Base-by-base conservation (phyloP, 306 rosid species). In the Quillaja saponaria region DNA sequence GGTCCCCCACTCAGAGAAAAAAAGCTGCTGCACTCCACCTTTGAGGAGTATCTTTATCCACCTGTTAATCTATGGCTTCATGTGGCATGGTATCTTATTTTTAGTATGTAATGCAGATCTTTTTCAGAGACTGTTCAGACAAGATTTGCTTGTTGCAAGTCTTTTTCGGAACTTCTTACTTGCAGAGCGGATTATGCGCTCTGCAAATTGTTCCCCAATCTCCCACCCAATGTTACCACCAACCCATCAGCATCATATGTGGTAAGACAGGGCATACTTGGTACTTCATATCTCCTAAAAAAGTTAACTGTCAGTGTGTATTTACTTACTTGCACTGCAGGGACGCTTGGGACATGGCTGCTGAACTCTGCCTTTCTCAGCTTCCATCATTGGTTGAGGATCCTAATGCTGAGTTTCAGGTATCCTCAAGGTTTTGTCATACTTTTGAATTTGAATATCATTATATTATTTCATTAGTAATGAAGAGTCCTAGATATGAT, bases 271-370 rank as follows among this genome's bases (percentile, higher is more conserved):
- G 55, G 75, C 10, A 58, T 51, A 17, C 51, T 55, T 66, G 78
- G 58, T 58, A 46, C 64, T 64, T 16, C 41, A 37, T n/a, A 19
- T 45, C 28, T 53, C 40, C 42, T 62, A 44, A 47, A 16, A 46
- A 58, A 55, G 68, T 58, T 49, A 42, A 47, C 68, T 50, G 20
- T 34, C 71, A 71, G 25, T 38, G 41, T 34, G 20, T 69, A 51
- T 68, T 39, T 61, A 28, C 44, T 63, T n/a, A 20, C 69, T 46
- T 41, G 49, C 49, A 57, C 68, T 77, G 81, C 81, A 94, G 99
- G 99, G 99, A 94, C 83, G 99, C 99, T 13, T 94, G 99, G 99
- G 99, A 94, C 81, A 94, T 94, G 99, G 99, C 97, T 72, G 99
- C 97, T 71, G 99, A 94, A 81, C 87, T 94, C 49, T 94, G 97